Conservation (phyloP, 495 filamentous ascomycete species). For the Evernia prunastri region DNA sequence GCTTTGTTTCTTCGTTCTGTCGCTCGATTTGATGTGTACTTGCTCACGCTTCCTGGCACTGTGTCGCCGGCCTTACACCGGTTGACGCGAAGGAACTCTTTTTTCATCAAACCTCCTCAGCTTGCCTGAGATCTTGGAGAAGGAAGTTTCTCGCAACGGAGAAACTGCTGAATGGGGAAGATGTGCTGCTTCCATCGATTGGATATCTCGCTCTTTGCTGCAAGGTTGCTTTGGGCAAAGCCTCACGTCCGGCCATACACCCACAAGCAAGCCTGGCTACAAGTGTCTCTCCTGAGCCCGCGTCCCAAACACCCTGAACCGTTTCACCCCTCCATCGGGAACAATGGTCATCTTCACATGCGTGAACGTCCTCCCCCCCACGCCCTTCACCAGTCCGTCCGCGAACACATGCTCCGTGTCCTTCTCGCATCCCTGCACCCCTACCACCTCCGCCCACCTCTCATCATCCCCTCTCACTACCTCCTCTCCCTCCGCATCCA, state of each 20-base stretch:
- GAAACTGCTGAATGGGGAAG: too few relatives aligned
- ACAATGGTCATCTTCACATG: slow-evolving; percentile 87
- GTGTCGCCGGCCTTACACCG: too few relatives aligned
- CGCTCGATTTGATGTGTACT: too few relatives aligned
- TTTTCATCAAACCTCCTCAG: too few relatives aligned
- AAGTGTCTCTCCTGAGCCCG: slow-evolving; percentile 32
- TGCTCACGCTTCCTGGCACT: too few relatives aligned
- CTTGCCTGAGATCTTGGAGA: too few relatives aligned
- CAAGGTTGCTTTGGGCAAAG: neutral
- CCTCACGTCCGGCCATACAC: neutral
- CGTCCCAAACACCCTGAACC: slow-evolving; percentile 72
- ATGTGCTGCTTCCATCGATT: neutral
- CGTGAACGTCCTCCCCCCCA: slow-evolving; percentile 52
- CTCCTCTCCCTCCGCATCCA: slow-evolving; percentile 54
- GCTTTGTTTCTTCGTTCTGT: too few relatives aligned
- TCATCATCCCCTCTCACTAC: slow-evolving; percentile 53
- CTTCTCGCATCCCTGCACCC: slow-evolving; percentile 61
- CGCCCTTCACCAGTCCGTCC: slow-evolving; percentile 38
- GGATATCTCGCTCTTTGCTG: neutral
- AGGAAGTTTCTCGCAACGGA: too few relatives aligned
- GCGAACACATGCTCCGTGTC: slow-evolving; percentile 76
- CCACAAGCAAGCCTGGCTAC: neutral
- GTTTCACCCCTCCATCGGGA: slow-evolving; percentile 87
- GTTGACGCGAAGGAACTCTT: too few relatives aligned
- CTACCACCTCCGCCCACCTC: slow-evolving; percentile 64